Percentiles rank a stretch among this genome's conserved stretches.
These are phyloP conservation scores for Kewa caespitosa DNA, from an alignment of 179 eudicot genomes.

Conservation along the genomic window DNA sequence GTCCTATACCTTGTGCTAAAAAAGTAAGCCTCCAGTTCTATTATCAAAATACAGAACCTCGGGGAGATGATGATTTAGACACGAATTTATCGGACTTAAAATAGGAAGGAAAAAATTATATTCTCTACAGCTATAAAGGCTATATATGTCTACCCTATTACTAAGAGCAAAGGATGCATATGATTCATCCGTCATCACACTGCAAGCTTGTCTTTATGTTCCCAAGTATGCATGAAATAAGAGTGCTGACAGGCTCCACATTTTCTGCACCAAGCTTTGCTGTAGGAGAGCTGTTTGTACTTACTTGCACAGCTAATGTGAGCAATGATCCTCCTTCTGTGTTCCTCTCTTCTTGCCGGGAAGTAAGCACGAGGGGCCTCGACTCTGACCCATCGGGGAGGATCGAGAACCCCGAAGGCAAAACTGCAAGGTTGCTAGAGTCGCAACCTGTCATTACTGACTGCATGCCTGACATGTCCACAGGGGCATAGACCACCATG, in stretches of 20 bases:
- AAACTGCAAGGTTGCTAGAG: conserved; percentile 61
- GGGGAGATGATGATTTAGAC: too few relatives aligned
- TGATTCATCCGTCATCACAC: conserved; percentile 63
- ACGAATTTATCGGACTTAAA: conserved; percentile 6
- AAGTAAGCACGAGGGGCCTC: conserved; percentile 70
- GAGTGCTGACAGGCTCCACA: conserved; percentile 65
- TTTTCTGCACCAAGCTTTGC: conserved; percentile 59
- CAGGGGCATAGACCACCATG: conserved; percentile 68
- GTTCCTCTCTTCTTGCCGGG: conserved; percentile 61
- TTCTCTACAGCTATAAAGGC: conserved; percentile 17
- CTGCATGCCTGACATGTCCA: conserved; percentile 66
- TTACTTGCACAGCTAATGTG: conserved; percentile 72
- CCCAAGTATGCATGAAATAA: conserved; percentile 61
- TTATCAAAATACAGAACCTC: too few relatives aligned
- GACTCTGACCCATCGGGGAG: conserved; percentile 83
- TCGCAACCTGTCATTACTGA: conserved; percentile 88
- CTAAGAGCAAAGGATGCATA: background rate
- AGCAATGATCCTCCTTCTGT: conserved; percentile 80
- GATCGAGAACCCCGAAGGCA: conserved; percentile 89
- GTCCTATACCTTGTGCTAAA: too few relatives aligned
- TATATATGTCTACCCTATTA: conserved; percentile 17
- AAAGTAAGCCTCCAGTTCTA: too few relatives aligned
- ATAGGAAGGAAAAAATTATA: background rate
- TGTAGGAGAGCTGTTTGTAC: conserved; percentile 59
- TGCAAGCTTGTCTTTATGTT: conserved; percentile 76